Evolutionary conservation across 2,329 filamentous ascomycete genomes (phyloP), one percentile per base, ranked within the genome.

Genomic region (Xylariaceae sp.): DNA sequence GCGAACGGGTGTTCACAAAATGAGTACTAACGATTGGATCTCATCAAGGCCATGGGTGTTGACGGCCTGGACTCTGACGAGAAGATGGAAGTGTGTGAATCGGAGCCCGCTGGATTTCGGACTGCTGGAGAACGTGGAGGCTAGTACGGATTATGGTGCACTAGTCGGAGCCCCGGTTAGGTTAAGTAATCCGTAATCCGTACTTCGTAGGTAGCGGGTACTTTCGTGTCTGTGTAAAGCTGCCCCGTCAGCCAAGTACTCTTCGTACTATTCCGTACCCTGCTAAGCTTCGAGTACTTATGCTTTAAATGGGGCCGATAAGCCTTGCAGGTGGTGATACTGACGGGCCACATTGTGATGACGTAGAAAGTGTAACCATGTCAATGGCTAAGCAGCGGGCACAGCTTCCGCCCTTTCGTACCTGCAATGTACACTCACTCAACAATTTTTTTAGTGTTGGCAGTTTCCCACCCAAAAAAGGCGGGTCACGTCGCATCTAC

Each of bases 341-440:
- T n/a, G 7, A 54, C 37, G 41, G 53, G 44, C 62, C 62, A 64
- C 23, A 30, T 30, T 30, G 62, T 62, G 23, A 62, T 56, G 57
- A 60, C 55, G 55, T 56, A 48, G 44, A 35, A 54, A 18, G 11
- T 49, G 51, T 39, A 39, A 23, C 15, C 53, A 18, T 50, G 5
- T 30, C 23, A 5, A 30, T 30, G 23, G 23, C 23, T 30, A 30
- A 30, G 5, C 37, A 35, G 13, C 54, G 44, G 23, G 23, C 48
- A 52, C 37, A 3, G 17, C 39, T 35, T 44, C 51, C 44, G 37
- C 37, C 5, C 23, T 30, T 30, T 30, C 23, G 23, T 30, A 30
- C 23, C 23, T 30, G 23, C 11, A 41, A 41, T 41, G 37, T 41
- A 30, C 23, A 30, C 8, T 41, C 37, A 41, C 56, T 58, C 58